These are phyloP conservation scores for Starmera pachycereana DNA, from an alignment of 805 yeast species.

Conservation along the genomic window DNA sequence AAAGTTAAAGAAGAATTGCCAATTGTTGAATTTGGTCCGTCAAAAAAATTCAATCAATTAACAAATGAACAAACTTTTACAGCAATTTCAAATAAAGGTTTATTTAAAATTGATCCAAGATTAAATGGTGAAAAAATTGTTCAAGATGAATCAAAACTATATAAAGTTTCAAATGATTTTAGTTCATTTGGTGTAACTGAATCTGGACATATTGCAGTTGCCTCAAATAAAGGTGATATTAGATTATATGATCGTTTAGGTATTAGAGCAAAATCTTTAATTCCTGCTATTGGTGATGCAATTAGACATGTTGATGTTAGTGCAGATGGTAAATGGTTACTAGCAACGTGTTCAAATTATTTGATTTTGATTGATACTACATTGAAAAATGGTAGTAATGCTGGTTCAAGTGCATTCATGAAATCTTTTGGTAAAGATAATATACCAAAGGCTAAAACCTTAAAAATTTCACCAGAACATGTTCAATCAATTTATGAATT, in stretches of 20 bases:
- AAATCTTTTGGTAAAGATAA: constrained; percentile 52
- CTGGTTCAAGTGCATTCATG: constrained; percentile 52
- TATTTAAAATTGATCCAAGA: constrained; percentile 80
- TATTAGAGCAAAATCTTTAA: constrained; percentile 60
- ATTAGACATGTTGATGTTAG: constrained; percentile 60
- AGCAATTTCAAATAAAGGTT: constrained; percentile 54
- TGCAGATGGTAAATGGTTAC: constrained; percentile 70
- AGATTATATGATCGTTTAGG: constrained; percentile 68
- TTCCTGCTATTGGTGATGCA: constrained; percentile 79
- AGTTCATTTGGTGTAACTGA: constrained; percentile 61
- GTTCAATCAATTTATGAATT: constrained; percentile 47
- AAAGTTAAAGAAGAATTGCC: constrained; percentile 36
- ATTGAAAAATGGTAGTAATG: constrained; percentile 51
- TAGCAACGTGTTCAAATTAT: constrained; percentile 71
- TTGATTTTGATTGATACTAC: constrained; percentile 59
- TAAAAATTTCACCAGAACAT: constrained; percentile 65
- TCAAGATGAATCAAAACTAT: constrained; percentile 40
- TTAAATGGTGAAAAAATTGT: constrained; percentile 48
- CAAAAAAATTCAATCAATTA: constrained; percentile 63
- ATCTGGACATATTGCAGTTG: constrained; percentile 65
- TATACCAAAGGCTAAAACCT: constrained; percentile 59
- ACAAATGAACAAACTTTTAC: constrained; percentile 64
- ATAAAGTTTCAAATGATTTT: constrained; percentile 46
- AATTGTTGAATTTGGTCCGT: constrained; percentile 54
- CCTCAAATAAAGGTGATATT: constrained; percentile 66